phyloP scores from a whole-genome alignment of 2,329 filamentous ascomycete species.

The Arthrobotrys conoides region DNA sequence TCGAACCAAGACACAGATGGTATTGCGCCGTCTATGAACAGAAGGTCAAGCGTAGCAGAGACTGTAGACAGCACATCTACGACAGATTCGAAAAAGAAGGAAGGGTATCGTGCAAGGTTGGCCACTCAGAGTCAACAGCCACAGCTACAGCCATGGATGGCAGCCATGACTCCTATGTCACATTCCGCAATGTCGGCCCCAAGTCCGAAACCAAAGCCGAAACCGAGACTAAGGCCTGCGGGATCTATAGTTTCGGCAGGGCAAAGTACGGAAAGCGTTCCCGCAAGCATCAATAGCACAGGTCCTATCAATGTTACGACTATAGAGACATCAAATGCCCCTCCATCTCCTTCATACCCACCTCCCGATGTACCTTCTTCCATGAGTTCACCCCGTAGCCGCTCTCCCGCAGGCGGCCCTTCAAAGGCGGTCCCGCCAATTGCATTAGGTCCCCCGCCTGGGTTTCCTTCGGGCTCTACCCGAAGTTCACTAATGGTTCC shows the following conservation, averaged over 20 bases:
- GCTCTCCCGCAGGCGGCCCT: conserved; percentile 14
- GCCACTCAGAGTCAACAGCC: conserved; percentile 42
- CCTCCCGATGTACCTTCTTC: conserved; percentile 27
- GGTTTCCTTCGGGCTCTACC: conserved; percentile 2
- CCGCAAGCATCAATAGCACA: conserved; percentile 16
- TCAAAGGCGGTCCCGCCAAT: neutral
- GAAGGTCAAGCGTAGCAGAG: conserved; percentile 45
- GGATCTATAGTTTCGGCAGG: conserved; percentile 23
- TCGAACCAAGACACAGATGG: conserved; percentile 6
- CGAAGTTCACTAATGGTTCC: conserved; percentile 25
- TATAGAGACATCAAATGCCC: neutral
- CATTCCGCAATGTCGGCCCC: conserved; percentile 23
- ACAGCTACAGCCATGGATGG: conserved; percentile 43
- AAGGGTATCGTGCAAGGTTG: conserved; percentile 30
- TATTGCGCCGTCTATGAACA: neutral
- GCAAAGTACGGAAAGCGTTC: conserved; percentile 34
- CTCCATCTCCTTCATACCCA: conserved; percentile 10
- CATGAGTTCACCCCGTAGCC: neutral
- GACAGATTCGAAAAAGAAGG: conserved; percentile 44
- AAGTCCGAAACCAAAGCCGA: conserved; percentile 7
- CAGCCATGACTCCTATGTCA: conserved; percentile 42
- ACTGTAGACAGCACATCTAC: conserved; percentile 50
- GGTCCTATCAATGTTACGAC: neutral
- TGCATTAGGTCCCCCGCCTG: neutral
- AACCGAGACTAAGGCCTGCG: neutral